Base-by-base conservation (phyloP, 768 basidiomycete genomes). In the Suillus paluster region DNA sequence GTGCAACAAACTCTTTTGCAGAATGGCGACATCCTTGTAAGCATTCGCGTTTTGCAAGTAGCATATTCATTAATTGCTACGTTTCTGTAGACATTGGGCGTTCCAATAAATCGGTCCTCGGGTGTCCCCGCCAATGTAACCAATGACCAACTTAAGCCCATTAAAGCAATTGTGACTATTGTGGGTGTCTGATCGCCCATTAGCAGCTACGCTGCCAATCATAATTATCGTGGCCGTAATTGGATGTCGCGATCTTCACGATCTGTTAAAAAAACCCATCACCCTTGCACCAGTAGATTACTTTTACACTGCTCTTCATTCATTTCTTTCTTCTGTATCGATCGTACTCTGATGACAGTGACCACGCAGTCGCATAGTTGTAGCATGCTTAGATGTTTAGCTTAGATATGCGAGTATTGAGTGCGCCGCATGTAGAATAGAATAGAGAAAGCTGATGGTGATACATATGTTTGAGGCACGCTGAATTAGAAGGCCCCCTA, bases 81-180 rank as follows among this genome's bases (percentile, higher is more conserved):
- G 21, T 52, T 17, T 52, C 42, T 48, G 54, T 61, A 84, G 83
- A 75, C 68, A 59, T 70, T 84, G 56, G 84, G 84, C 9, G 64
- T 71, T 50, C 70, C 66, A 23, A 70, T 83, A 42, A 58, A 71
- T 46, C 71, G 80, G 62, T 78, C 82, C 44, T 68, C 68, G 4
- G 77, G 75, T 19, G 80, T 80, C 4, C 76, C 80, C 6, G 64
- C 67, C 10, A 70, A 79, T 60, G 73, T 78, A 36, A 76, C 70
- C n/a, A 79, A 82, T 44, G 74, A 76, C 41, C 82, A 84, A 56
- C 79, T 85, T 39, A 77, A 70, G 39, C 79, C 83, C 30, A 73
- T 85, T 44, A 75, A 81, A 39, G 81, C 78, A 8, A 76, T 70
- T 21, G 73, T 84, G 34, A 69, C 71, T 19, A 67, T 82, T 12